Evolutionary conservation across 495 filamentous ascomycete species (phyloP).

Genomic region (Darksidea phi): DNA sequence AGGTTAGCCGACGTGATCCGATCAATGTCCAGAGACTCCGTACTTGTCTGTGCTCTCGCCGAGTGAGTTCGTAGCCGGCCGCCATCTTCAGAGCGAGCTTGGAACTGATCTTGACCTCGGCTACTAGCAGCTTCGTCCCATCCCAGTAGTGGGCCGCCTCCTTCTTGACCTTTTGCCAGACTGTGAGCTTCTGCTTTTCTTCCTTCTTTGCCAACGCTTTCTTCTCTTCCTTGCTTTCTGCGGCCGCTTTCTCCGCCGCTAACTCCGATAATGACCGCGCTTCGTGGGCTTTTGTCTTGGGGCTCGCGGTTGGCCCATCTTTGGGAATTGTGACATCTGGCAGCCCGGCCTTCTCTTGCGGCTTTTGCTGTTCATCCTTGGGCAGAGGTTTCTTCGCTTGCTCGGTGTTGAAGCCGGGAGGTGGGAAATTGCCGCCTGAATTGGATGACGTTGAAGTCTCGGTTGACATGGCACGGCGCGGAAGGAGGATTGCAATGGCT

Average conservation of each 20-base stretch:
- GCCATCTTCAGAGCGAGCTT: conserved; percentile 95
- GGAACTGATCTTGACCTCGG: conserved; percentile 88
- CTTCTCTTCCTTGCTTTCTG: conserved; percentile 50
- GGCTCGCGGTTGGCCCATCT: conserved; percentile 44
- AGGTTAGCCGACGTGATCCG: conserved; percentile 5
- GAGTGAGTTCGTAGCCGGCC: conserved; percentile 91
- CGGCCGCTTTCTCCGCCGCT: conserved; percentile 48
- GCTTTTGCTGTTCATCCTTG: conserved; percentile 46
- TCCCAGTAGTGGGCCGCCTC: conserved; percentile 96
- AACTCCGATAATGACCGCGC: conserved; percentile 49
- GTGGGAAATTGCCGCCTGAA: conserved; percentile 59
- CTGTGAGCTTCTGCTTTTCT: conserved; percentile 78
- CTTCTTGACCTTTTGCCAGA: conserved; percentile 89
- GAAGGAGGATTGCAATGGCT: conserved; percentile 45
- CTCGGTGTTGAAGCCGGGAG: conserved; percentile 90
- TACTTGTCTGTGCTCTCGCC: conserved; percentile 86
- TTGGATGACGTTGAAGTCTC: conserved; percentile 59
- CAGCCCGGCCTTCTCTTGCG: conserved; percentile 44
- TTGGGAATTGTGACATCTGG: conserved; percentile 38
- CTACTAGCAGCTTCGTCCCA: conserved; percentile 93
- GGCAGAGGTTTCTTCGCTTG: conserved; percentile 84
- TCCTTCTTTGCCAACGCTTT: conserved; percentile 59
- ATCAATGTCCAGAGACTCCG: conserved; percentile 15
- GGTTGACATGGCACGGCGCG: conserved; percentile 53
- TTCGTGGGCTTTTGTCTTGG: conserved; percentile 50